Conservation (phyloP, 164 flowering plant genomes). For the Euptelea pleiosperma region DNA sequence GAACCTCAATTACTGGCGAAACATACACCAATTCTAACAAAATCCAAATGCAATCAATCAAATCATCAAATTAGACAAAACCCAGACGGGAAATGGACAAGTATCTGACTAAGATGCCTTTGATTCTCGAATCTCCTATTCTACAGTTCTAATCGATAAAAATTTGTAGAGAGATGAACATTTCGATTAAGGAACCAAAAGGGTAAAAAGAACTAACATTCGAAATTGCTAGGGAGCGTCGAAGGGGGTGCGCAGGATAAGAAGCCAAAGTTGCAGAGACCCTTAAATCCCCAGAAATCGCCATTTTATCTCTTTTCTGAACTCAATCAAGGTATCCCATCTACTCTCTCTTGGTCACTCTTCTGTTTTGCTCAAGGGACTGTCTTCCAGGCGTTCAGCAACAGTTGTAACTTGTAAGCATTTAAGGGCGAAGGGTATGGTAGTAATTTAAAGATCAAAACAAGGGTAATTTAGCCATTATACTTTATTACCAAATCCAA, state of each 20-base stretch:
- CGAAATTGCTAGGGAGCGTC: constrained; percentile 27
- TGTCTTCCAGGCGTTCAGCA: no score
- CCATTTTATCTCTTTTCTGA: constrained; percentile 18
- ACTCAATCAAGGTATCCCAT: neutral
- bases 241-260: constrained; percentile 29
- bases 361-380: no score
- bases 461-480: no score
- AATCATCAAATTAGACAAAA: neutral
- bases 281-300: constrained; percentile 37
- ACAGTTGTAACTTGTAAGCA: no score
- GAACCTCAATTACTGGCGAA: neutral
- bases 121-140: neutral
- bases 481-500: no score
- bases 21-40: neutral
- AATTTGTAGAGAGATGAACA: neutral
- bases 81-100: neutral
- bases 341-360: no score
- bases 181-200: neutral
- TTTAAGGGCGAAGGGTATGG: no score
- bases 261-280: constrained; percentile 47
- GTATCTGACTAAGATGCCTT: neutral
- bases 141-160: neutral
- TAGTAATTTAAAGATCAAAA: no score
- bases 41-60: neutral
- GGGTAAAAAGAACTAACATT: constrained; percentile 30